A percentile compares a stretch with the other conserved stretches of the same genome.
phyloP scores from a whole-genome alignment of 2,329 filamentous ascomycete genomes.

The Lecanicillium sp. region DNA sequence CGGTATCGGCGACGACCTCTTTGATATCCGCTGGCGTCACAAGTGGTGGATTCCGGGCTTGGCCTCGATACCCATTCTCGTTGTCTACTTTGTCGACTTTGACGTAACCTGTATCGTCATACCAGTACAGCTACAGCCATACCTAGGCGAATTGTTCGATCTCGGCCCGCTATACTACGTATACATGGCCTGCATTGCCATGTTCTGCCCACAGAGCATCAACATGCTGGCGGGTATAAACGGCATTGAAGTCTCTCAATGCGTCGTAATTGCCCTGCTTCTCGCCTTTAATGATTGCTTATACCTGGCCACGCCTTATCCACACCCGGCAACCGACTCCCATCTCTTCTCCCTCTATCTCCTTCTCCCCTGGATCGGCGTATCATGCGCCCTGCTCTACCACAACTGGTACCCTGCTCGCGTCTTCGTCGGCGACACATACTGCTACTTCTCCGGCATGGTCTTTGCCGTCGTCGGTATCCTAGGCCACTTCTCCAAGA shows the following conservation, averaged over 20 bases:
- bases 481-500: conserved; percentile 96
- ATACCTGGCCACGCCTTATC: conserved; percentile 76
- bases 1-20: conserved; percentile 89
- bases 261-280: conserved; percentile 77
- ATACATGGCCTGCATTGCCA: conserved; percentile 94
- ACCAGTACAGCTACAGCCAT: conserved; percentile 74
- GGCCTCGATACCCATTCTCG: conserved; percentile 84
- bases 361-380: conserved; percentile 86
- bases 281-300: conserved; percentile 80
- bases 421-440: conserved; percentile 96
- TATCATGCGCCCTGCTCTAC: conserved; percentile 73
- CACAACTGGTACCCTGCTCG: conserved; percentile 96
- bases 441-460: conserved; percentile 99
- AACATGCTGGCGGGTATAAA: conserved; percentile 99
- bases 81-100: conserved; percentile 98
- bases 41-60: conserved; percentile 97
- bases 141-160: conserved; percentile 78
- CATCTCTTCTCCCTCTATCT: conserved; percentile 96
- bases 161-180: conserved; percentile 80
- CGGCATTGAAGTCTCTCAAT: conserved; percentile 93
- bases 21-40: conserved; percentile 97
- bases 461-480: conserved; percentile 97
- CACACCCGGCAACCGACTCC: conserved; percentile 89
- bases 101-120: conserved; percentile 94
- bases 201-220: conserved; percentile 98